Percentiles rank a stretch among this genome's conserved stretches.
Conservation (phyloP, 2,329 filamentous ascomycete genomes). For the Nannizziopsis arthrosporioides region DNA sequence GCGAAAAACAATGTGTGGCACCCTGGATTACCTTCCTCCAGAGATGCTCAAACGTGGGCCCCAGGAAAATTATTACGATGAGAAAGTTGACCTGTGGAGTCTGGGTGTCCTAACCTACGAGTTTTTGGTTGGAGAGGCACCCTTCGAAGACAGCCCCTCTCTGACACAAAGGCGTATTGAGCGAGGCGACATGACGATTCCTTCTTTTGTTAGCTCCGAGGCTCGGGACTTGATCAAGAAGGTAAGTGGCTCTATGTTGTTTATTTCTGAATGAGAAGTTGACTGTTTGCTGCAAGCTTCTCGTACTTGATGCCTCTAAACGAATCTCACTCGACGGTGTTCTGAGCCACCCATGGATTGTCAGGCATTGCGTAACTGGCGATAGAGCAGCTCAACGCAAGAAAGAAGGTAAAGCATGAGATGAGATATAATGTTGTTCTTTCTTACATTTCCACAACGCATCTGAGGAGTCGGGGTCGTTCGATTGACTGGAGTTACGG, state of each 20-base stretch:
- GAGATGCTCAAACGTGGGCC: constrained; percentile 86
- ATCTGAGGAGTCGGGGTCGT: background rate
- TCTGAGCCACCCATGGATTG: constrained; percentile 84
- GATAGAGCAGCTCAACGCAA: constrained; percentile 35
- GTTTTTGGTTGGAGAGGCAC: constrained; percentile 89
- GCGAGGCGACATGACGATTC: constrained; percentile 82
- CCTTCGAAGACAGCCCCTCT: constrained; percentile 87
- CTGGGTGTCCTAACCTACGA: constrained; percentile 92
- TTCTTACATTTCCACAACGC: constrained; percentile 1
- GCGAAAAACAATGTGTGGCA: constrained; percentile 90
- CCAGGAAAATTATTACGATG: constrained; percentile 78
- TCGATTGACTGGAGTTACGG: background rate
- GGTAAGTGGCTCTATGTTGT: constrained; percentile 41
- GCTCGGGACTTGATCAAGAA: constrained; percentile 85
- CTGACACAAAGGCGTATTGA: constrained; percentile 90
- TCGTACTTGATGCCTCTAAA: constrained; percentile 90
- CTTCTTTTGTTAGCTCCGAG: constrained; percentile 79
- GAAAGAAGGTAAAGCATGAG: constrained; percentile 17
- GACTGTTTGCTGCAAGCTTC: constrained; percentile 43
- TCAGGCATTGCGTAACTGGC: constrained; percentile 72
- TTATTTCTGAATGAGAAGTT: constrained; percentile 12
- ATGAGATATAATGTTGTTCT: background rate
- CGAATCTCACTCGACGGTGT: constrained; percentile 81
- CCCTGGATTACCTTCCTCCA: constrained; percentile 89
- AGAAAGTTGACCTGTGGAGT: constrained; percentile 95